These are phyloP conservation scores for Hemisphaericaspora xylanilytica DNA, from an alignment of 1,139 yeast genomes.

Conservation along the genomic window DNA sequence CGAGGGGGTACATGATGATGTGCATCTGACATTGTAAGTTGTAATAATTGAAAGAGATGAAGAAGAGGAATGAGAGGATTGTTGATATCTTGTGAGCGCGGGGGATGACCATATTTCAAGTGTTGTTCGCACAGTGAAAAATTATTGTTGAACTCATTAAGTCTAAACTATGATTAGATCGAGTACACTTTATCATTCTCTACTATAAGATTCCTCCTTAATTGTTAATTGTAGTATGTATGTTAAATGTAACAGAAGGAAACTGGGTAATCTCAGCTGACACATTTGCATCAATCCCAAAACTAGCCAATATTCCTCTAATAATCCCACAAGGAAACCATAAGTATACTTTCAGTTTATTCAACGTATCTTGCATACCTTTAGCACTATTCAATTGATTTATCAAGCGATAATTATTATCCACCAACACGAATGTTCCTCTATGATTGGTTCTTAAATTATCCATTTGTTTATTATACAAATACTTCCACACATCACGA, in stretches of 20 bases:
- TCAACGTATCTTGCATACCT: constrained; percentile 47
- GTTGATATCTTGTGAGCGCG: too few relatives aligned
- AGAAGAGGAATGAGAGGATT: too few relatives aligned
- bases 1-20: constrained; percentile 41
- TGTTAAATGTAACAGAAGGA: constrained; percentile 71
- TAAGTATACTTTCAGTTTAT: constrained; percentile 53
- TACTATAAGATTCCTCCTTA: too few relatives aligned
- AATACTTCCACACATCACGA: constrained; percentile 81
- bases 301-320: constrained; percentile 70
- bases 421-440: constrained; percentile 78
- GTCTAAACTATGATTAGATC: too few relatives aligned
- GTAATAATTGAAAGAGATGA: too few relatives aligned
- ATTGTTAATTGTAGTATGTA: constrained; percentile 50
- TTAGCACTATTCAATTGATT: constrained; percentile 51
- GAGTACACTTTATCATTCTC: too few relatives aligned
- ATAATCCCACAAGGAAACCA: constrained; percentile 86
- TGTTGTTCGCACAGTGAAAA: too few relatives aligned
- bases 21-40: background rate
- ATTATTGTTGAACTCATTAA: too few relatives aligned
- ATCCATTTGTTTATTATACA: constrained; percentile 86
- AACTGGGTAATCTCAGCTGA: constrained; percentile 63
- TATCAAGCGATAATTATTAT: constrained; percentile 58
- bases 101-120: too few relatives aligned
- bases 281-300: constrained; percentile 67
- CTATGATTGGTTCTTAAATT: constrained; percentile 89